Evolutionary conservation across 768 basidiomycete species (phyloP), one percentile per base, ranked within the genome.

Genomic region (Amanita molliuscula): DNA sequence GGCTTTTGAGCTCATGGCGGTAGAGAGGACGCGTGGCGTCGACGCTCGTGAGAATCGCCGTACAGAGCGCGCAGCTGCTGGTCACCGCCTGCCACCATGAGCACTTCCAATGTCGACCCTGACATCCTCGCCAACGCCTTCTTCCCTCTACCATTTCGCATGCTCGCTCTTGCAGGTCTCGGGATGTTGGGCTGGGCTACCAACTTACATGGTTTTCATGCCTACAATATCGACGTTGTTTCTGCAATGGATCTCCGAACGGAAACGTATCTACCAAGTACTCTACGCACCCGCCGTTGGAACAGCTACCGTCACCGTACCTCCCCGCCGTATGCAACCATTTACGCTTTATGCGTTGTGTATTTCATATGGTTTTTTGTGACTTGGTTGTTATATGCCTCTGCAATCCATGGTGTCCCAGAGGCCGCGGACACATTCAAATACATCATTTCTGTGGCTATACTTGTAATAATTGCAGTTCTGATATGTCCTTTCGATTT

Each of bases 141-240:
- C 16, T 87, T 95, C 61, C 95, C 96, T 9, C 75, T 99, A 1
- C 95, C 96, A 0, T 97, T 92, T 63, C 87, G 96, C 54, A 89
- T 91, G 21, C 76, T 96, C 51, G 76, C 79, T 56, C 74, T 96
- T 51, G 72, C 79, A 48, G 85, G 88, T 16, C 57, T 89, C 29
- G 93, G 90, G 9, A 77, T 93, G 49, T 69, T 95, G 3, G 84
- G 84, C 54, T 99, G 95, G 93, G 92, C 92, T 0, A 81, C 84
- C 29, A 99, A 98, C 65, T 67, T 98, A 6, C 94, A 98, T 64
- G 78, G 87, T 44, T 79, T 98, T 41, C 72, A 83, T 55, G 56
- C 73, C 9, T 69, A 84, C 13, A 83, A 86, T 18, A 67, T 98
- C 35, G 92, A 99, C 63, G 80, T 78, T 0, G 70, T 77, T 11